Evolutionary conservation across 805 yeast genomes (phyloP), one percentile per base, ranked within the genome.

Genomic region (Sporopachydermia quercuum): DNA sequence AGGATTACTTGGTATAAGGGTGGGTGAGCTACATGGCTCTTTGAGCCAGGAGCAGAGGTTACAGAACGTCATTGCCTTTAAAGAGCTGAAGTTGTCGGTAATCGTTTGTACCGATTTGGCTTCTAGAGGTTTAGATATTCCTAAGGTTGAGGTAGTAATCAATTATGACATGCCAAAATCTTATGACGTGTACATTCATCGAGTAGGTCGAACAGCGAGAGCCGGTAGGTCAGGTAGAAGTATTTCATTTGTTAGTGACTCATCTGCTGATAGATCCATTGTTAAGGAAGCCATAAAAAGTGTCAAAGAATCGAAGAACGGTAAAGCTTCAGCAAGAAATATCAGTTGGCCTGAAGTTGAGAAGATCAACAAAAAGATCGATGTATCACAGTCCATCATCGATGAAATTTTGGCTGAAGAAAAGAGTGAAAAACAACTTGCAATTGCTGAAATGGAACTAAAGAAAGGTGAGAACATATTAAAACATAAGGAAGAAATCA

Each of bases 171-270:
- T 91, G 93, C 98, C 98, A 39, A 83, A 84, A 57, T 68, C 82
- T 19, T 78, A 82, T 52, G 98, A 91, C 48, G 72, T 89, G 33
- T 91, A 91, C 58, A 66, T 91, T 52, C 98, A 91, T 63, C 81
- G 98, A 68, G 96, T 91, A 44, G 98, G 98, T 62, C 83, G 98
- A 71, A 91, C 97, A 41, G 99, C 99, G 5, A 84, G 99, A 74
- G 99, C 96, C 39, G 97, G 97, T 15, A 75, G 97, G 61, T 84
- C 82, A 40, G 99, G 99, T 70, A 73, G 73, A 42, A 82, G 96
- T 36, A 79, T 91, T 34, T 78, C 96, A 2, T 76, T 91, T 60
- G 98, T 91, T 11, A 96, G 97, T 14, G 98, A 91, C 56, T 66
- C 82, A 0, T 66, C 84, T n/a, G 72, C 69, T 43, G 98, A 91